Conservation (phyloP, 805 yeast genomes). For the Teunomyces funiuensis region DNA sequence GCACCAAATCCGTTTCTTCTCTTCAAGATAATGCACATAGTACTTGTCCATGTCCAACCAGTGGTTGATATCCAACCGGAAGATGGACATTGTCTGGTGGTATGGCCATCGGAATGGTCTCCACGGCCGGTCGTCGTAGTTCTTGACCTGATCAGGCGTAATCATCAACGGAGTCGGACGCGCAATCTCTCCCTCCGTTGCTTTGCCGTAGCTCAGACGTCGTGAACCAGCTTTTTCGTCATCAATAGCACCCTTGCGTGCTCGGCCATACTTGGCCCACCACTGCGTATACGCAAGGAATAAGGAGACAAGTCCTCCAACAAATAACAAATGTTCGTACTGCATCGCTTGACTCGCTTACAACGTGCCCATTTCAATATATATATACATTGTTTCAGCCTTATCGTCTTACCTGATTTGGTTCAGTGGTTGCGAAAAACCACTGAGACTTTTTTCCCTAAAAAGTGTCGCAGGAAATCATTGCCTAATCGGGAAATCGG, state of each 20-base stretch:
- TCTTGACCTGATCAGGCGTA: slow-evolving; percentile 64
- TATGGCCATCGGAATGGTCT: slow-evolving; percentile 80
- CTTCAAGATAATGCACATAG: slow-evolving; percentile 63
- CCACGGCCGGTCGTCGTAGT: slow-evolving; percentile 77
- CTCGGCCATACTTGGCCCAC: neutral
- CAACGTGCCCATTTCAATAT: neutral
- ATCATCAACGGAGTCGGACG: slow-evolving; percentile 58
- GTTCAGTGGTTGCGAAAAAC: slow-evolving; percentile 2
- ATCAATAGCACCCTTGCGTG: neutral
- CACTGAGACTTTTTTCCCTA: neutral
- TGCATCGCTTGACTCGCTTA: neutral
- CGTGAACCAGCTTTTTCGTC: slow-evolving; percentile 14
- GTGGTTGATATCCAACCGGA: slow-evolving; percentile 67
- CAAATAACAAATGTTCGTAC: neutral
- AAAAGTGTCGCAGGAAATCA: slow-evolving; percentile 2
- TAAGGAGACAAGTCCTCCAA: neutral
- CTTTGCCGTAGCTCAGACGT: slow-evolving; percentile 8
- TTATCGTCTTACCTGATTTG: neutral
- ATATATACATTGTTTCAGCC: neutral
- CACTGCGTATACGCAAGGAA: neutral
- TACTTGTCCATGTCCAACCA: slow-evolving; percentile 82
- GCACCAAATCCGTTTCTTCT: slow-evolving; percentile 57
- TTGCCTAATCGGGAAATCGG: slow-evolving; percentile 8
- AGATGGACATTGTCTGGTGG: slow-evolving; percentile 77
- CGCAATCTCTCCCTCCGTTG: slow-evolving; percentile 23